Conservation (phyloP, 2,329 filamentous ascomycete species). For the Raffaelea ambrosiae region DNA sequence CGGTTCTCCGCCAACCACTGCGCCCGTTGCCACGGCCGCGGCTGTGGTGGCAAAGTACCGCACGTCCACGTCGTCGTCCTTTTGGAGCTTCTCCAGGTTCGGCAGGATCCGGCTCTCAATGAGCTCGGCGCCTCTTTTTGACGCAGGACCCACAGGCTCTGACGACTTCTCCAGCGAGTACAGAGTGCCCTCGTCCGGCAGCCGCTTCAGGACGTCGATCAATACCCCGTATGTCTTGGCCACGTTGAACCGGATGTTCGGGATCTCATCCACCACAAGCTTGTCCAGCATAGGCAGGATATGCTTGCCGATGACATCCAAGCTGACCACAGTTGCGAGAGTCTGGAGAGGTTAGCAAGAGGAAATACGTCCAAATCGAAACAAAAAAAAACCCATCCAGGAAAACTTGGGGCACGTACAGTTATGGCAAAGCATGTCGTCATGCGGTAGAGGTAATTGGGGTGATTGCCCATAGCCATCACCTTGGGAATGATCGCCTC, state of each 20-base stretch:
- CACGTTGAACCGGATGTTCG: conserved; percentile 99
- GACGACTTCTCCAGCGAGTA: conserved; percentile 76
- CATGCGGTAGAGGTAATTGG: conserved; percentile 99
- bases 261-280: conserved; percentile 88
- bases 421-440: conserved; percentile 99
- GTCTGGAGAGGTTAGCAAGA: conserved; percentile 54
- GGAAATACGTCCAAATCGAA: background rate
- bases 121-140: conserved; percentile 65
- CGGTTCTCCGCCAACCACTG: conserved; percentile 41
- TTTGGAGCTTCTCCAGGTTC: conserved; percentile 88
- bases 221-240: conserved; percentile 93
- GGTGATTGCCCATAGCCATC: conserved; percentile 95
- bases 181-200: conserved; percentile 83
- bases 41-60: conserved; percentile 95
- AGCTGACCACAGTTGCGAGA: conserved; percentile 81
- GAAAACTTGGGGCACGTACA: conserved; percentile 49
- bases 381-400: no score
- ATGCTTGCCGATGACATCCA: conserved; percentile 85
- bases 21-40: conserved; percentile 48
- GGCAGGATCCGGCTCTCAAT: conserved; percentile 83
- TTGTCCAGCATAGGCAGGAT: conserved; percentile 95
- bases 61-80: conserved; percentile 96
- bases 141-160: conserved; percentile 45
- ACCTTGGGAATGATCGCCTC: conserved; percentile 98
- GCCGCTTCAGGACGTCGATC: conserved; percentile 81